Evolutionary conservation across 768 basidiomycete species (phyloP).

Genomic region (Macrocybe gigantea): DNA sequence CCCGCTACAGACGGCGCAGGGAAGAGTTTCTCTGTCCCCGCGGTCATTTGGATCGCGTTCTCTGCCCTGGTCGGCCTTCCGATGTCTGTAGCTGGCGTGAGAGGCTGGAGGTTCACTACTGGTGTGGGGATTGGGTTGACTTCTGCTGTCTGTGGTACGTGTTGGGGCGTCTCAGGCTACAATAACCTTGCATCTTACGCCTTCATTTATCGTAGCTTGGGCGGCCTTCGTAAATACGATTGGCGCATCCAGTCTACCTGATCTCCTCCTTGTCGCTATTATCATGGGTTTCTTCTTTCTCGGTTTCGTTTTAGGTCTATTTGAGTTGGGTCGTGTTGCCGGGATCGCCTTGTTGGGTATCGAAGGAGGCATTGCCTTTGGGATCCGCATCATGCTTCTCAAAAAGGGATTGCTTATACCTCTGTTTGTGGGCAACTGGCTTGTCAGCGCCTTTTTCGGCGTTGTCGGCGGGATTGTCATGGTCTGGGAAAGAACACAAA

Average conservation of each 20-base stretch:
- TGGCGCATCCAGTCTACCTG: conserved; percentile 40
- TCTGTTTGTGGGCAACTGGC: conserved; percentile 44
- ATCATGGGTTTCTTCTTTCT: conserved; percentile 42
- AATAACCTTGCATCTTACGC: conserved; percentile 1
- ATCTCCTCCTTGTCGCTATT: conserved; percentile 43
- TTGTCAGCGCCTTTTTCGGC: conserved; percentile 42
- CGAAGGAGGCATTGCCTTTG: conserved; percentile 53
- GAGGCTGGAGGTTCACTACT: conserved; percentile 50
- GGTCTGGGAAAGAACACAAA: conserved; percentile 31
- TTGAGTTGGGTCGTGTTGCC: conserved; percentile 41
- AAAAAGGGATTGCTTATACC: conserved; percentile 43
- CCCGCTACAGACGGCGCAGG: conserved; percentile 57
- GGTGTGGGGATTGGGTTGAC: conserved; percentile 50
- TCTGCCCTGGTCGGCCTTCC: conserved; percentile 46
- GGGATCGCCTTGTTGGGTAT: conserved; percentile 42
- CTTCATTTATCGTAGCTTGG: conserved; percentile 39
- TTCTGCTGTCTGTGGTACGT: conserved; percentile 39
- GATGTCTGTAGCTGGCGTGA: conserved; percentile 50
- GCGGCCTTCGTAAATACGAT: conserved; percentile 55
- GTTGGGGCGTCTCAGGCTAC: neutral
- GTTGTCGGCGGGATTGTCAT: conserved; percentile 34
- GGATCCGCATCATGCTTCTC: conserved; percentile 47
- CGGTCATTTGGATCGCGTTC: conserved; percentile 55
- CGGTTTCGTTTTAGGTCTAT: conserved; percentile 49
- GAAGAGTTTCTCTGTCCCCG: conserved; percentile 34